A percentile compares a stretch with the other conserved stretches of the same genome.
Evolutionary conservation across 768 basidiomycete species (phyloP).

Genomic region (Brasilioporus rufonigricans): DNA sequence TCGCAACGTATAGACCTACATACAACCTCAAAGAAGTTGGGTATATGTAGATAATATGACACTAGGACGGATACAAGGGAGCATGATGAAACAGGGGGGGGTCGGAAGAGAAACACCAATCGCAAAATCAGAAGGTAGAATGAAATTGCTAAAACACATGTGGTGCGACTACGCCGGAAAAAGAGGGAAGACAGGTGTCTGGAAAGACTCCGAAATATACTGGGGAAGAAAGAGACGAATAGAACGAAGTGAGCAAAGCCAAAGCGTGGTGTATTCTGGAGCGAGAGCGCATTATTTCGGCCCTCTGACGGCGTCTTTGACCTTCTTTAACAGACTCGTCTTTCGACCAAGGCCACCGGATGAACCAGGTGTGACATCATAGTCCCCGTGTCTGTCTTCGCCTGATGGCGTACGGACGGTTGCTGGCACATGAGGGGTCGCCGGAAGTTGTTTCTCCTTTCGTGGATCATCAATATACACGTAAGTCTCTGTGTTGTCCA

Average conservation of each 20-base stretch:
- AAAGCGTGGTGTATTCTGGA: slow-evolving; percentile 8
- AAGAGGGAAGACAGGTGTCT: not conserved
- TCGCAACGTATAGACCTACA: slow-evolving; percentile 32
- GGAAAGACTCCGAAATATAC: slow-evolving; percentile 4
- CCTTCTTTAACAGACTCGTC: slow-evolving; percentile 77
- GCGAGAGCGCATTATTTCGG: slow-evolving; percentile 33
- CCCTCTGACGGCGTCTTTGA: slow-evolving; percentile 68
- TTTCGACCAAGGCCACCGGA: slow-evolving; percentile 61
- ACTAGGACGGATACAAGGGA: slow-evolving; percentile 32
- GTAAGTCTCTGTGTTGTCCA: slow-evolving; percentile 49
- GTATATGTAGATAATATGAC: slow-evolving; percentile 35
- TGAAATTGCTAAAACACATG: slow-evolving; percentile 1
- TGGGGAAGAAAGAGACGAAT: slow-evolving; percentile 5
- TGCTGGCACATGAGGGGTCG: slow-evolving; percentile 36
- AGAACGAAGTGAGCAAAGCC: slow-evolving; percentile 1
- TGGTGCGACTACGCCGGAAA: not conserved
- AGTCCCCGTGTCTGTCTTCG: slow-evolving; percentile 44
- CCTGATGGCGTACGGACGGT: slow-evolving; percentile 24
- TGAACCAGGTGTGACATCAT: slow-evolving; percentile 40
- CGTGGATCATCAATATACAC: slow-evolving; percentile 58
- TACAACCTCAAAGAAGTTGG: slow-evolving; percentile 29
- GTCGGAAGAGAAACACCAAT: slow-evolving; percentile 5
- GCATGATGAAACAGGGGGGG: slow-evolving; percentile 16
- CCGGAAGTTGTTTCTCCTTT: slow-evolving; percentile 54
- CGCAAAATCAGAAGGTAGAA: slow-evolving; percentile 9